These are phyloP conservation scores for Saccharomycopsis vini DNA, from an alignment of 805 yeast species.

Conservation along the genomic window DNA sequence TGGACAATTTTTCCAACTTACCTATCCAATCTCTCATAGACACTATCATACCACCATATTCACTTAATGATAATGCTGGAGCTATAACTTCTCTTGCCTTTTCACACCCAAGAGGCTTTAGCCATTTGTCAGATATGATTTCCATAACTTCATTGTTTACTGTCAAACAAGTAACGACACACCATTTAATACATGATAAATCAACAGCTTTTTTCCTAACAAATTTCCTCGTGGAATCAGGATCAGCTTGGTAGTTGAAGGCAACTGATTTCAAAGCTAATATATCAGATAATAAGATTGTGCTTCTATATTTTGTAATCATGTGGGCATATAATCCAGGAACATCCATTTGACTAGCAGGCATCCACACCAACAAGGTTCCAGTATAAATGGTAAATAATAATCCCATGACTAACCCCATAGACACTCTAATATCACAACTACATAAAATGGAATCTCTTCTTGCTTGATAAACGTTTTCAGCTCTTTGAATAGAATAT, in stretches of 20 bases:
- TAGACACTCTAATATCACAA: constrained; percentile 48
- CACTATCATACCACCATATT: constrained; percentile 93
- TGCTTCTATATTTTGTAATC: constrained; percentile 60
- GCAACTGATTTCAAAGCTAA: constrained; percentile 83
- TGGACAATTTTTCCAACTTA: constrained; percentile 52
- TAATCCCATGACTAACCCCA: constrained; percentile 78
- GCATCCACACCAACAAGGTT: constrained; percentile 70
- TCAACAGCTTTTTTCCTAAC: constrained; percentile 69
- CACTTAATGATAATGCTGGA: constrained; percentile 81
- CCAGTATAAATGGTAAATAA: constrained; percentile 81
- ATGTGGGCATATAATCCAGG: constrained; percentile 85
- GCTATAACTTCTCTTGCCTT: constrained; percentile 69
- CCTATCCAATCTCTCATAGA: constrained; percentile 90
- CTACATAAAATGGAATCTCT: constrained; percentile 57
- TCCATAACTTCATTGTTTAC: constrained; percentile 92
- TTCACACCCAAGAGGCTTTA: constrained; percentile 80
- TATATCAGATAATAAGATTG: constrained; percentile 76
- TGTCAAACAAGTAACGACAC: constrained; percentile 76
- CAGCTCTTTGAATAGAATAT: constrained; percentile 26
- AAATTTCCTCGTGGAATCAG: constrained; percentile 73
- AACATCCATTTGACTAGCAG: constrained; percentile 59
- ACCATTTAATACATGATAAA: constrained; percentile 77
- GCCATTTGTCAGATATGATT: constrained; percentile 80
- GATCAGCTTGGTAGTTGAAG: constrained; percentile 85
- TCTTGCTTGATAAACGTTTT: constrained; percentile 39